phyloP scores from a whole-genome alignment of 345 rosid species.

The Iberis pinnata region DNA sequence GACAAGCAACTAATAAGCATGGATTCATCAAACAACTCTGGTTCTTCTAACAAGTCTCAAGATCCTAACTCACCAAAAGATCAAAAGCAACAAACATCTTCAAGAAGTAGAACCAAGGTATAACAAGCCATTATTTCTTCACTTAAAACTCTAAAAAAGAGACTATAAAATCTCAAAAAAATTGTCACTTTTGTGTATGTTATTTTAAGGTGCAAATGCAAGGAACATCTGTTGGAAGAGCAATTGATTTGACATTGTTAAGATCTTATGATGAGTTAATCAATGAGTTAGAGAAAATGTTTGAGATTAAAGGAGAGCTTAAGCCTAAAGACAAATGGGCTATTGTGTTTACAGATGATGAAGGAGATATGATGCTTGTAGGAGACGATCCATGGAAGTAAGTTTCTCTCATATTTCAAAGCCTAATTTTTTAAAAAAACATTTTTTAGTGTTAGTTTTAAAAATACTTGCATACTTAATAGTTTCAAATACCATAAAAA shows the following conservation, averaged over 20 bases:
- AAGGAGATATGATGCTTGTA: slow-evolving; percentile 71
- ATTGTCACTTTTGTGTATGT: background rate
- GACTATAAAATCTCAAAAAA: background rate
- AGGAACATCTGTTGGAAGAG: slow-evolving; percentile 69
- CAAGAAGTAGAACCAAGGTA: slow-evolving; percentile 65
- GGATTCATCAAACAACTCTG: slow-evolving; percentile 22
- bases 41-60: slow-evolving; percentile 28
- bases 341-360: slow-evolving; percentile 62
- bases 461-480: no score
- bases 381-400: slow-evolving; percentile 79
- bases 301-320: slow-evolving; percentile 62
- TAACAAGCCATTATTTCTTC: slow-evolving; percentile 9
- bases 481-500: no score
- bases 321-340: slow-evolving; percentile 44
- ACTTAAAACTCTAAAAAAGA: background rate
- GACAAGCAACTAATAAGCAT: slow-evolving; percentile 25
- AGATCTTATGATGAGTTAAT: slow-evolving; percentile 51
- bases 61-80: slow-evolving; percentile 32
- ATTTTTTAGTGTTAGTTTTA: no score
- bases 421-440: no score
- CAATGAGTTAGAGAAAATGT: slow-evolving; percentile 57
- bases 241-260: slow-evolving; percentile 48
- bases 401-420: no score
- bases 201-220: slow-evolving; percentile 62
- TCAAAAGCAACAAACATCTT: slow-evolving; percentile 38